Evolutionary conservation across 2,329 filamentous ascomycete genomes (phyloP).

Genomic region (Pochonia chlamydosporia): DNA sequence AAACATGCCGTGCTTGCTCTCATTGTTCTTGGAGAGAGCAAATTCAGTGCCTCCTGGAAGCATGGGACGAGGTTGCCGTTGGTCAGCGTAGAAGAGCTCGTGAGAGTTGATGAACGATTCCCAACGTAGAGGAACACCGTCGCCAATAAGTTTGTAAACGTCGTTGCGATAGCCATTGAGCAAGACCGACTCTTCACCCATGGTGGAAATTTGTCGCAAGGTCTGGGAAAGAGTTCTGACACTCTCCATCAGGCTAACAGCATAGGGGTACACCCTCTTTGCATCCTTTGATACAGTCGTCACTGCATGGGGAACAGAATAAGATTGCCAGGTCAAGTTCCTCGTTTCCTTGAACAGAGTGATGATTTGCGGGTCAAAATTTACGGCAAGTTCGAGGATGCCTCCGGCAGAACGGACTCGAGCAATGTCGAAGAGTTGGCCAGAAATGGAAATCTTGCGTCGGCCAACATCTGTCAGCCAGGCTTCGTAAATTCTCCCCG

Average conservation of each 20-base stretch:
- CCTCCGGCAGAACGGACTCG: constrained; percentile 89
- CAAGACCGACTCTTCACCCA: constrained; percentile 82
- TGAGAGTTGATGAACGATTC: constrained; percentile 97
- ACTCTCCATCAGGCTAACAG: constrained; percentile 97
- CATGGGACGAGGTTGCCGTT: constrained; percentile 39
- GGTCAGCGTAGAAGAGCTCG: constrained; percentile 65
- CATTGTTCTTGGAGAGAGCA: constrained; percentile 49
- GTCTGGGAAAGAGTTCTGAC: constrained; percentile 92
- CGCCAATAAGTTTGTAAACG: constrained; percentile 74
- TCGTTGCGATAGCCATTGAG: constrained; percentile 90
- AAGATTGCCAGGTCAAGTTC: constrained; percentile 92
- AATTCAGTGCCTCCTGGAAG: constrained; percentile 33
- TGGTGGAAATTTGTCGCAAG: constrained; percentile 72
- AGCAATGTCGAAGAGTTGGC: constrained; percentile 83
- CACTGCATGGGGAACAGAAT: constrained; percentile 87
- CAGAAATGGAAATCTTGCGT: constrained; percentile 85
- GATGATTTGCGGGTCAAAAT: constrained; percentile 96
- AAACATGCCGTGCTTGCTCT: constrained; percentile 95
- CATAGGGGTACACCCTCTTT: constrained; percentile 97
- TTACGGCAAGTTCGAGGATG: constrained; percentile 80
- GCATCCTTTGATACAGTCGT: constrained; percentile 97
- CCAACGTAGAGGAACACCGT: constrained; percentile 89
- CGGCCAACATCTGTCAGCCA: constrained; percentile 89
- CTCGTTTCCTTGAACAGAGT: constrained; percentile 97
- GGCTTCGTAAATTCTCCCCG: constrained; percentile 86